Conservation (phyloP, 1,139 yeast genomes). For the Ogataea hybrid region DNA sequence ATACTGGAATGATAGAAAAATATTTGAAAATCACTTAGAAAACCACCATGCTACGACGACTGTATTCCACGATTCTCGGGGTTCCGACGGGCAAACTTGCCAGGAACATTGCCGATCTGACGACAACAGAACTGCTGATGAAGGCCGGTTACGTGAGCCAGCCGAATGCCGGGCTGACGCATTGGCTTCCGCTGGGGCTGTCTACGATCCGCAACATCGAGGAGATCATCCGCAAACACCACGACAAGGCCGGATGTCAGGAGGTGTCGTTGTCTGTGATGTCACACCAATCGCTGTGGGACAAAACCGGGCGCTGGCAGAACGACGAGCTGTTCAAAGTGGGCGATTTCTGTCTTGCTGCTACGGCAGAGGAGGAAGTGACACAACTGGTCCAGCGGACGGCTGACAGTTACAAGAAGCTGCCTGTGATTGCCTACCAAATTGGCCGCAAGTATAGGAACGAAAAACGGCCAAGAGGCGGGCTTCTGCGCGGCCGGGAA, state of each 20-base stretch:
- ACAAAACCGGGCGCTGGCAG: conserved; percentile 70
- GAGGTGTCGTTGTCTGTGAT: conserved; percentile 69
- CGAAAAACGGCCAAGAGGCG: no score
- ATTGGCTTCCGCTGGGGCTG: conserved; percentile 82
- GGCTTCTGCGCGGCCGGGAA: no score
- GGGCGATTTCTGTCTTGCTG: no score
- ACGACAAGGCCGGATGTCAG: conserved; percentile 58
- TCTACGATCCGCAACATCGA: conserved; percentile 58
- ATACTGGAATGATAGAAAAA: neutral
- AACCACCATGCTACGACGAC: conserved; percentile 4
- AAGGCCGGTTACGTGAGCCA: conserved; percentile 58
- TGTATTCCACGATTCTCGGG: conserved; percentile 10
- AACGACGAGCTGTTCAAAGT: no score
- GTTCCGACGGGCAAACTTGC: conserved; percentile 13
- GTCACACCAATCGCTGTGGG: conserved; percentile 68
- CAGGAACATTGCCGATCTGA: conserved; percentile 13
- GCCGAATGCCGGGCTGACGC: conserved; percentile 66
- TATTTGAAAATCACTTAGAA: no score
- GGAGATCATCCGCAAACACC: conserved; percentile 51
- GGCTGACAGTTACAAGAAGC: no score
- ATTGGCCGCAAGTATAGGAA: no score
- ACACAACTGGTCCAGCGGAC: no score
- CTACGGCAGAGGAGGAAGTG: no score
- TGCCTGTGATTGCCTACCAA: no score
- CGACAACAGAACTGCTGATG: conserved; percentile 47